phyloP scores from a whole-genome alignment of 768 basidiomycete genomes.

The Tulasnella sp. region DNA sequence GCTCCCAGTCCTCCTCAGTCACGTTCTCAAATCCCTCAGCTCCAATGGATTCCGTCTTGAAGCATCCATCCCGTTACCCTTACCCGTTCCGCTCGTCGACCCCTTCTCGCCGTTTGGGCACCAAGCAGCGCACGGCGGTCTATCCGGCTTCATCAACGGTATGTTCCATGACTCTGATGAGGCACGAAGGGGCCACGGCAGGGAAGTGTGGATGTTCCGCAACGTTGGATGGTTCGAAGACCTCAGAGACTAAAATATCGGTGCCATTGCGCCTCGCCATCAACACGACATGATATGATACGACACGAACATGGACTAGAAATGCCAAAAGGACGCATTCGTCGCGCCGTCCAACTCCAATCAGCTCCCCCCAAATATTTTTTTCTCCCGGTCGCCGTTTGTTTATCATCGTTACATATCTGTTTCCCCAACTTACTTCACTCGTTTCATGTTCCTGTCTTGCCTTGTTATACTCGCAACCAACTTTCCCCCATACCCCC shows the following conservation, averaged over 20 bases:
- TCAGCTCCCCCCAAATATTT: not conserved
- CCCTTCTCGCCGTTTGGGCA: conserved; percentile 29
- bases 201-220: conserved; percentile 33
- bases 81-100: conserved; percentile 32
- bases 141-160: conserved; percentile 28
- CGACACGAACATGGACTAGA: conserved; percentile 5
- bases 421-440: conserved; percentile 9
- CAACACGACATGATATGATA: no score
- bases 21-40: conserved; percentile 29
- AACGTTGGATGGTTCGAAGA: conserved; percentile 32
- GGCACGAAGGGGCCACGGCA: conserved; percentile 1
- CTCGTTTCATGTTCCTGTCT: not conserved
- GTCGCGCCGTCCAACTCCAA: not conserved
- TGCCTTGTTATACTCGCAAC: not conserved
- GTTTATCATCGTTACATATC: conserved; percentile 16
- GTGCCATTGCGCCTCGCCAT: not conserved
- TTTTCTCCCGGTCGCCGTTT: not conserved
- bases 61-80: conserved; percentile 27
- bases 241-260: not conserved
- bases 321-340: not conserved
- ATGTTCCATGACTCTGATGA: not conserved
- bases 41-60: conserved; percentile 31
- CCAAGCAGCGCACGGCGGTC: not conserved
- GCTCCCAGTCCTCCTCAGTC: conserved; percentile 29
- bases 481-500: not conserved